A percentile compares a stretch with the other conserved stretches of the same genome.
Evolutionary conservation across 352 stramenopile species (phyloP).

Genomic region (Globisporangium nagaii): DNA sequence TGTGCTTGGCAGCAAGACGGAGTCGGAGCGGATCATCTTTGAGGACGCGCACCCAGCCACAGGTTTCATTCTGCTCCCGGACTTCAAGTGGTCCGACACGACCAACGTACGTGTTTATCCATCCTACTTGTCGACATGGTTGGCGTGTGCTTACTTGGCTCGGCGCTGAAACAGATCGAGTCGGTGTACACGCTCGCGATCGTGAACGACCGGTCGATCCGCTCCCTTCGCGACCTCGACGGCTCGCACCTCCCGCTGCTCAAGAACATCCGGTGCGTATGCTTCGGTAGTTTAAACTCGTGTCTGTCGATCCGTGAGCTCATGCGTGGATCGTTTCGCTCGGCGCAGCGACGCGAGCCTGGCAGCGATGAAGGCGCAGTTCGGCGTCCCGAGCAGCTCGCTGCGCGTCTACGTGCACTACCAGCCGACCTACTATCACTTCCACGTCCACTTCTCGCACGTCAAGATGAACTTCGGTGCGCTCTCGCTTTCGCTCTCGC

Average conservation of each 20-base stretch:
- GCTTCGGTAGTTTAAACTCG: not conserved
- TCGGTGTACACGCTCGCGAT: conserved; percentile 81
- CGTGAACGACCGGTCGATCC: conserved; percentile 65
- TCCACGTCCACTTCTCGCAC: conserved; percentile 86
- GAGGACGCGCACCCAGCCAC: conserved; percentile 56
- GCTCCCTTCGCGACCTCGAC: conserved; percentile 70
- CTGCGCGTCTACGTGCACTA: conserved; percentile 86
- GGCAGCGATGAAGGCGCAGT: conserved; percentile 43
- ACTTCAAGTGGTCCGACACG: conserved; percentile 81
- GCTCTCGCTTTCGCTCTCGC: not conserved
- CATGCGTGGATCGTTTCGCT: not conserved
- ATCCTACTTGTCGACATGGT: not conserved
- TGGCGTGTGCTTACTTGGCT: too few relatives aligned
- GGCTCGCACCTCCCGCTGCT: conserved; percentile 58
- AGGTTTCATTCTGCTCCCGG: conserved; percentile 76
- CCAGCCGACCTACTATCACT: conserved; percentile 86
- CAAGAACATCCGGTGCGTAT: conserved; percentile 60
- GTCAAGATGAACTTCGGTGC: conserved; percentile 75
- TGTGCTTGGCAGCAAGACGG: conserved; percentile 53
- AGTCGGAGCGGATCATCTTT: conserved; percentile 76
- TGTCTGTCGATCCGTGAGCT: not conserved
- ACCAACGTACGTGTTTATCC: conserved; percentile 38
- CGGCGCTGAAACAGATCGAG: conserved; percentile 62
- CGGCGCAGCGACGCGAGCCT: conserved; percentile 50
- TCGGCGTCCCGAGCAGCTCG: conserved; percentile 41